Percentiles rank a stretch among this genome's conserved stretches.
Evolutionary conservation across 257 asterid genomes (phyloP).

Genomic region (Penstemon barbatus): DNA sequence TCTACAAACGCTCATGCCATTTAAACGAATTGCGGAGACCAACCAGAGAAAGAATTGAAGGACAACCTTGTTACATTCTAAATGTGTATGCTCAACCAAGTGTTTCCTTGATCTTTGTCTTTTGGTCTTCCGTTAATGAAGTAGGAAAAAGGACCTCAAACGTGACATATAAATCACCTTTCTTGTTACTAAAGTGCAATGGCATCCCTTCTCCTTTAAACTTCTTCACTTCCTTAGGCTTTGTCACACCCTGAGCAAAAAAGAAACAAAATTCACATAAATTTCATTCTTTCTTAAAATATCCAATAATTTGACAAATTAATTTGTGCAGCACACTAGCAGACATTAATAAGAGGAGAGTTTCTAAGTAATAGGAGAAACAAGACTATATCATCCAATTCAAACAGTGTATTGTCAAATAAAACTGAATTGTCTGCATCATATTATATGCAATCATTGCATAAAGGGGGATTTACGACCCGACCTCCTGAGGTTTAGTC

Average conservation of each 20-base stretch:
- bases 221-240: conserved; percentile 87
- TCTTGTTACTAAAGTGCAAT: conserved; percentile 74
- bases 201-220: conserved; percentile 96
- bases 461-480: too few relatives aligned
- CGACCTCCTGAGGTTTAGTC: too few relatives aligned
- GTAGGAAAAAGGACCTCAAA: conserved; percentile 91
- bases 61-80: conserved; percentile 6
- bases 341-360: too few relatives aligned
- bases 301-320: not conserved
- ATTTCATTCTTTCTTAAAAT: too few relatives aligned
- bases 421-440: too few relatives aligned
- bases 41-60: not conserved
- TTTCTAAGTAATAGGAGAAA: too few relatives aligned
- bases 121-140: conserved; percentile 73
- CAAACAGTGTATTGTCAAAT: too few relatives aligned
- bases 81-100: conserved; percentile 38
- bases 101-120: conserved; percentile 72
- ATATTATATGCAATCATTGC: too few relatives aligned
- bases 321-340: too few relatives aligned
- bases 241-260: conserved; percentile 67
- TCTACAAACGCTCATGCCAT: not conserved
- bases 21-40: conserved; percentile 6
- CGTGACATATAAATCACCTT: conserved; percentile 74
- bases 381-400: too few relatives aligned
- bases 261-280: not conserved